Base-by-base conservation (phyloP, 495 filamentous ascomycete genomes). In the Ramalina peruviana region DNA sequence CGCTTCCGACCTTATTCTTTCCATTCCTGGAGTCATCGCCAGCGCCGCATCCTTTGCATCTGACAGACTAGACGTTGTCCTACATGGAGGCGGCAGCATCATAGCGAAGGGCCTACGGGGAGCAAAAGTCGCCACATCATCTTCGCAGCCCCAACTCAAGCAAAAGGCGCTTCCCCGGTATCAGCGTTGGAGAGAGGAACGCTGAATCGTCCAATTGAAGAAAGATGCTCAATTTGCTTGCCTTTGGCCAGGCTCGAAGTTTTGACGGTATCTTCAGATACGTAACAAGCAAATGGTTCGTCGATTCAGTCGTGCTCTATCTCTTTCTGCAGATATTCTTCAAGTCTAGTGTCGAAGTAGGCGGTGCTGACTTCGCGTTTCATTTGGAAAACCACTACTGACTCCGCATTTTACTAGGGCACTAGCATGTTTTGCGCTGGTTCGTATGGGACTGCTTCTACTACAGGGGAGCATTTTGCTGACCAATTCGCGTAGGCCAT, bases 231-330 rank as follows among this genome's bases (percentile, higher is more conserved):
- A 41, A 48, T 23, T 16, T 60, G 21, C 49, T 58, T 27, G 54
- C 54, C 42, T 61, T 67, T 33, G 55, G 66, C 44, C 64, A 67
- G 40, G 49, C 76, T 39, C 60, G 72, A 48, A 81, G 82, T 15
- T 65, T 96, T n/a, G 84, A 86, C 9, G 87, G 87, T 36, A 76
- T 98, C 27, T 93, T 97, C 61, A 82, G 80, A 40, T 98, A 96
- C 62, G 69, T 90, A 38, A 94, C 88, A 0, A 93, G 88, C 62
- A 86, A 85, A 53, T 98, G 93, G 93, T 33, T 7, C 5, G 30
- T 33, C 9, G 9, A 33, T 33, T 33, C 30, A 33, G 12, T 7
- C 9, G 12, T 6, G 12, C 12, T 10, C 30, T 13, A 7, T 33
- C 30, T 7, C 1, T 11, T 33, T 0, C 12, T 13, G 30, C 12